Evolutionary conservation across 1,284 basidiomycete genomes (phyloP), one percentile per base, ranked within the genome.

Genomic region (Anthracocystis setariae): DNA sequence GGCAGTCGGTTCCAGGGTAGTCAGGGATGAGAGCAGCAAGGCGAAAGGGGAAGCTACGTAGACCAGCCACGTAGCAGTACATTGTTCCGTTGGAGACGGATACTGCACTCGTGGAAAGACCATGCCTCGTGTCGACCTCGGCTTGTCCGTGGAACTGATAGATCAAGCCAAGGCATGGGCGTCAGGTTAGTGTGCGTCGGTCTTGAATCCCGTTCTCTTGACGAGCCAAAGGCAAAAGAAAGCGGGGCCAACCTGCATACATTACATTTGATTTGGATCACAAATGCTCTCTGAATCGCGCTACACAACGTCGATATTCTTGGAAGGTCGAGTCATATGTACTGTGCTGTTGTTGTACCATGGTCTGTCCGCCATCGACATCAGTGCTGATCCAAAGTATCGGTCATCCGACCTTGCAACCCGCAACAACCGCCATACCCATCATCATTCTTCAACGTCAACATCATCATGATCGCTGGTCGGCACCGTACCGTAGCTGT

Each of bases 321-420:
- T 43, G 44, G 54, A 49, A 49, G 29, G 54, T 56, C 54, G 54
- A 56, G 54, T 56, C 54, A 56, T 42, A 7, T 42, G 39, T 23
- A 20, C 49, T 10, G 33, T 8, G 38, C 18, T 39, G 37, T 15
- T 33, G 32, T 15, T 33, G 32, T 33, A 33, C 8, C 8, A 33
- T 33, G 8, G 15, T 33, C 8, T 33, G 32, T 33, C 15, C 32
- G 32, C 32, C 32, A 33, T 33, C 32, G n/a, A n/a, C 32, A 33
- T 33, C 32, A 33, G n/a, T n/a, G n/a, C n/a, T n/a, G n/a, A n/a
- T n/a, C n/a, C n/a, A 29, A 29, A 29, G 29, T 29, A 29, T 12
- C 29, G 29, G 29, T 29, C 29, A 12, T 29, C 29, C 29, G 29
- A 29, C 29, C 29, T 12, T 29, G 7, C 29, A 7, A 12, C 29